Evolutionary conservation across 495 filamentous ascomycete genomes (phyloP).

Genomic region (Tuber aestivum): DNA sequence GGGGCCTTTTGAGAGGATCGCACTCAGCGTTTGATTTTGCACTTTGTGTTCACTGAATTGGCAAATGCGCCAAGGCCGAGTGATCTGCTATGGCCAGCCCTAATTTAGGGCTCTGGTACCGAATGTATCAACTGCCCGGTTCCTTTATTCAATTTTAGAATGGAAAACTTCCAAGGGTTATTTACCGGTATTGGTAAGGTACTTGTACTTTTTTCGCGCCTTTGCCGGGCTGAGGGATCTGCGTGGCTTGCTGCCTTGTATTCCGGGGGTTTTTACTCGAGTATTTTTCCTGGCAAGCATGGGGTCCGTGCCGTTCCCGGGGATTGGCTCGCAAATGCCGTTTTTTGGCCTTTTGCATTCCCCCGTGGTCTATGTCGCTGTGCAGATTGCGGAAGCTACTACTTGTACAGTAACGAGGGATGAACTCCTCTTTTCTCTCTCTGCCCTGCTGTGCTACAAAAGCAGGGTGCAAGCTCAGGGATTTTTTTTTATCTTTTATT

Average conservation of each 20-base stretch:
- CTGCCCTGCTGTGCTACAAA: not conserved
- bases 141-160: not conserved
- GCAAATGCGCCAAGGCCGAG: not conserved
- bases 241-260: not conserved
- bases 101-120: not conserved
- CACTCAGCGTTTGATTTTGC: not conserved
- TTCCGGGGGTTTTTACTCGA: not conserved
- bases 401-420: too few species aligned
- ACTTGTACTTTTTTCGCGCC: not conserved
- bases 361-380: not conserved
- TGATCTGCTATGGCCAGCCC: not conserved
- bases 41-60: not conserved
- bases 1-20: not conserved
- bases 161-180: not conserved
- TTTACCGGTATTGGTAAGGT: not conserved
- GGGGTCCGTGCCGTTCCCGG: not conserved
- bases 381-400: not conserved
- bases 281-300: not conserved
- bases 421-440: not conserved
- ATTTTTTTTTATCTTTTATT: not conserved
- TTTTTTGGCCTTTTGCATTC: not conserved
- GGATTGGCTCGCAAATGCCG: not conserved
- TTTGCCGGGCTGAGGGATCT: not conserved
- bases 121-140: too few species aligned
- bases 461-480: not conserved